phyloP scores from a whole-genome alignment of 2,329 filamentous ascomycete species.

The Exserohilum rostratum region DNA sequence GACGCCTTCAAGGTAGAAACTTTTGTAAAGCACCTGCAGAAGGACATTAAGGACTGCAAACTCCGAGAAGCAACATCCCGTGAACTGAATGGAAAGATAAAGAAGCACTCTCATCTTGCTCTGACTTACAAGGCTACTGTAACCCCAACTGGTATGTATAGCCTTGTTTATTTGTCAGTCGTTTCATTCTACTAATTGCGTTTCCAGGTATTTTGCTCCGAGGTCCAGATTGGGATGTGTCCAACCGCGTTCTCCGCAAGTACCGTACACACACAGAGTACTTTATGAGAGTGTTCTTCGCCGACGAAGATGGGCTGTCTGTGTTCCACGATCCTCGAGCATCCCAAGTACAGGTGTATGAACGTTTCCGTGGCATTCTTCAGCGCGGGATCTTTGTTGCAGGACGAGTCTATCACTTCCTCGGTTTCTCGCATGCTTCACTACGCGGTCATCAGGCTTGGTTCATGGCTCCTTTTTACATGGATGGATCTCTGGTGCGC shows the following conservation, averaged over 20 bases:
- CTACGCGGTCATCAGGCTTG: slow-evolving; percentile 39
- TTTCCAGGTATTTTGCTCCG: slow-evolving; percentile 44
- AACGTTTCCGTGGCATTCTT: slow-evolving; percentile 66
- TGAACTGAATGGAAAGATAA: slow-evolving; percentile 59
- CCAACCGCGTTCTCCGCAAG: slow-evolving; percentile 46
- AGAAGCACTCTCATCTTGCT: slow-evolving; percentile 53
- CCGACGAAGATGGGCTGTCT: slow-evolving; percentile 73
- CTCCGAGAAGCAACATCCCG: slow-evolving; percentile 59
- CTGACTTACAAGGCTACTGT: slow-evolving; percentile 61
- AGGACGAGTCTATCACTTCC: slow-evolving; percentile 38
- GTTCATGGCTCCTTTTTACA: slow-evolving; percentile 42
- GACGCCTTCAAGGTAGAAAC: slow-evolving; percentile 9
- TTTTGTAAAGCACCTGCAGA: slow-evolving; percentile 11
- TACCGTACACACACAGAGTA: slow-evolving; percentile 31
- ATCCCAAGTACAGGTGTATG: slow-evolving; percentile 36
- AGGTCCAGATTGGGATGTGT: slow-evolving; percentile 64
- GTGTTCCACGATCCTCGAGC: slow-evolving; percentile 61
- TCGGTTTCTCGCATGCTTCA: slow-evolving; percentile 44
- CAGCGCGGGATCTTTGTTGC: slow-evolving; percentile 58
- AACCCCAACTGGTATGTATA: slow-evolving; percentile 47
- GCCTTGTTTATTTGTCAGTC: not conserved
- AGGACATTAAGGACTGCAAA: slow-evolving; percentile 15
- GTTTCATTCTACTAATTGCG: not conserved
- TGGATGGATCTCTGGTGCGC: slow-evolving; percentile 55
- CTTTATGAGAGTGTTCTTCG: slow-evolving; percentile 68